Evolutionary conservation across 331 rosid genomes (phyloP).

Genomic region (Malus hybrid): DNA sequence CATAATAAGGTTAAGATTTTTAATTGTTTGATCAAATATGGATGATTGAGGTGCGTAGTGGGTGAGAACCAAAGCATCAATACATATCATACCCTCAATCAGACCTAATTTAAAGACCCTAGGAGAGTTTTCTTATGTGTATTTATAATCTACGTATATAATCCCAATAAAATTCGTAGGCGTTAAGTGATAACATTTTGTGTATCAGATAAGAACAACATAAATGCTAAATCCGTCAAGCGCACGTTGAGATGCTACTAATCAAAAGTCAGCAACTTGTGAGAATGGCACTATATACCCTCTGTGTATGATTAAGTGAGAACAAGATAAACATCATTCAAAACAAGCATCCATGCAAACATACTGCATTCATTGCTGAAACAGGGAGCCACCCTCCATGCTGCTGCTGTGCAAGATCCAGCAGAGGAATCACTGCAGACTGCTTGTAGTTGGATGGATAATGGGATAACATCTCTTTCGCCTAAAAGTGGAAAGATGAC

Average conservation of each 20-base stretch:
- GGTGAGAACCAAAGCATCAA: neutral
- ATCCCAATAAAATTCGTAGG: neutral
- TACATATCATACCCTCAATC: neutral
- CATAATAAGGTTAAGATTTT: too few species aligned
- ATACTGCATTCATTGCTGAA: constrained; percentile 96
- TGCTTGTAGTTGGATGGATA: constrained; percentile 98
- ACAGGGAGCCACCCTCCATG: constrained; percentile 99
- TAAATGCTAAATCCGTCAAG: too few species aligned
- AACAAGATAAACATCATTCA: neutral
- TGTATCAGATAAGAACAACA: neutral
- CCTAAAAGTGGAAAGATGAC: constrained; percentile 34
- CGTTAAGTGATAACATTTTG: neutral
- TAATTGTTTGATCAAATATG: too few species aligned
- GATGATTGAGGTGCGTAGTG: neutral
- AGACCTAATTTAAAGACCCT: neutral
- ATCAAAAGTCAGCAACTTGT: too few species aligned
- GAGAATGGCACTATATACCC: too few species aligned
- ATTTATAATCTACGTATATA: neutral
- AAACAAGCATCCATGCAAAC: constrained; percentile 15
- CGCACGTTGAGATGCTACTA: too few species aligned
- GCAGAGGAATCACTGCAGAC: constrained; percentile 90
- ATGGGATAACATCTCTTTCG: constrained; percentile 79
- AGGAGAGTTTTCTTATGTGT: neutral
- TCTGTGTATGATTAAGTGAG: too few species aligned
- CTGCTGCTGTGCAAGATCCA: constrained; percentile 99